phyloP scores from a whole-genome alignment of 495 filamentous ascomycete genomes.

The Lophium mytilinum region DNA sequence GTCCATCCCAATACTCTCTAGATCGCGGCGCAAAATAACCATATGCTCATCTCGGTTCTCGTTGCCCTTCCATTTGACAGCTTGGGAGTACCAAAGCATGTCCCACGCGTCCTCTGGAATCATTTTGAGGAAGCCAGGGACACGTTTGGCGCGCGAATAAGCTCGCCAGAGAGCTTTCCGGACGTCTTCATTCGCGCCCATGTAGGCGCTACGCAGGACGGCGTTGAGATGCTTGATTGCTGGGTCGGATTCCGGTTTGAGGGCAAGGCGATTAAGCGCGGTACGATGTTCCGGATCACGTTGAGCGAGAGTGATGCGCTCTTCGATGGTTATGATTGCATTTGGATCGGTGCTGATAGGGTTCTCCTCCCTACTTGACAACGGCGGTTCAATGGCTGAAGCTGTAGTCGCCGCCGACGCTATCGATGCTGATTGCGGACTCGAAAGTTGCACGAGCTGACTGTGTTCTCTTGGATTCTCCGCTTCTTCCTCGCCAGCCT shows the following conservation, averaged over 20 bases:
- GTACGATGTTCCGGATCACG: slow-evolving; percentile 19
- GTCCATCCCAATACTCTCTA: slow-evolving; percentile 14
- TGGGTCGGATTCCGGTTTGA: slow-evolving; percentile 16
- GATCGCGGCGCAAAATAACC: slow-evolving; percentile 9
- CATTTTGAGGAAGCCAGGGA: slow-evolving; percentile 18
- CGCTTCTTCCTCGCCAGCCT: not conserved
- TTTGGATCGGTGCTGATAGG: slow-evolving; percentile 9
- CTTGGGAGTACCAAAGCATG: slow-evolving; percentile 19
- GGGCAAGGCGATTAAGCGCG: slow-evolving; percentile 11
- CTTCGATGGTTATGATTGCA: not conserved
- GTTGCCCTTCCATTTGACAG: slow-evolving; percentile 17
- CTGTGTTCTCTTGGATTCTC: not conserved
- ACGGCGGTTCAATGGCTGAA: not conserved
- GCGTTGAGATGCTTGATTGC: slow-evolving; percentile 9
- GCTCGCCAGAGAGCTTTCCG: slow-evolving; percentile 19
- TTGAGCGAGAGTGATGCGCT: slow-evolving; percentile 9
- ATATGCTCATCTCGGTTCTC: slow-evolving; percentile 20
- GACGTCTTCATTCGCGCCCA: slow-evolving; percentile 19
- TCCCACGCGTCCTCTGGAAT: slow-evolving; percentile 23
- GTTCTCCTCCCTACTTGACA: not conserved
- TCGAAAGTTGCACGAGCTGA: not conserved
- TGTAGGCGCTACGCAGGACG: slow-evolving; percentile 7
- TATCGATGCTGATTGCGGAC: not conserved
- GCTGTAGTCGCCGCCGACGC: not conserved
- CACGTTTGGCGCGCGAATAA: slow-evolving; percentile 10